Evolutionary conservation across 805 yeast species (phyloP).

Genomic region (Lachancea sp.): DNA sequence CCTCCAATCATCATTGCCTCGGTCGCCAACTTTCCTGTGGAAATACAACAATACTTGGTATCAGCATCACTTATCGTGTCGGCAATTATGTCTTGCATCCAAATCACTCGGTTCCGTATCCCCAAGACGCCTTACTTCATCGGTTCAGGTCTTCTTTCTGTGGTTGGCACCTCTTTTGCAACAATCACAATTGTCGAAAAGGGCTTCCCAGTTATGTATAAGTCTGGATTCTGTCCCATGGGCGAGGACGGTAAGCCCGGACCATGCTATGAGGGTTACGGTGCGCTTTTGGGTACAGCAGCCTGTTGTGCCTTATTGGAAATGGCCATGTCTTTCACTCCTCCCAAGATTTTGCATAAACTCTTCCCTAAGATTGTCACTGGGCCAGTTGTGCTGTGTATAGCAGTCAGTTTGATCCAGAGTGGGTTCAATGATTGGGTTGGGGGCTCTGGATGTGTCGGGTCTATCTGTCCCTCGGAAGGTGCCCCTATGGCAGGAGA

Average conservation of each 20-base stretch:
- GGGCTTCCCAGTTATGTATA: conserved; percentile 77
- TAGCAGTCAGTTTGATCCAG: conserved; percentile 64
- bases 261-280: conserved; percentile 88
- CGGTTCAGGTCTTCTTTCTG: conserved; percentile 86
- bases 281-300: conserved; percentile 80
- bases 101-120: conserved; percentile 75
- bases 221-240: conserved; percentile 56
- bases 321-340: conserved; percentile 66
- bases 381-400: conserved; percentile 84
- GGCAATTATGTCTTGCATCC: conserved; percentile 64
- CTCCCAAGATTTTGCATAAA: conserved; percentile 62
- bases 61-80: conserved; percentile 68
- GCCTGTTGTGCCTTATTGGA: conserved; percentile 70
- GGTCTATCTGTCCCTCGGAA: conserved; percentile 40
- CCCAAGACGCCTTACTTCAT: conserved; percentile 66
- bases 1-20: conserved; percentile 73
- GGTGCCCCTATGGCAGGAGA: conserved; percentile 50
- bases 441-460: conserved; percentile 73
- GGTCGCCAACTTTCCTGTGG: conserved; percentile 50
- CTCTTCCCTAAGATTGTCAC: conserved; percentile 87
- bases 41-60: conserved; percentile 53
- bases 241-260: conserved; percentile 57
- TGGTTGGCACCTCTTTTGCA: conserved; percentile 87
- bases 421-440: conserved; percentile 80
- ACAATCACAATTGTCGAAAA: conserved; percentile 74